phyloP scores from a whole-genome alignment of 805 yeast species.

The Suhomyces pyralidae region DNA sequence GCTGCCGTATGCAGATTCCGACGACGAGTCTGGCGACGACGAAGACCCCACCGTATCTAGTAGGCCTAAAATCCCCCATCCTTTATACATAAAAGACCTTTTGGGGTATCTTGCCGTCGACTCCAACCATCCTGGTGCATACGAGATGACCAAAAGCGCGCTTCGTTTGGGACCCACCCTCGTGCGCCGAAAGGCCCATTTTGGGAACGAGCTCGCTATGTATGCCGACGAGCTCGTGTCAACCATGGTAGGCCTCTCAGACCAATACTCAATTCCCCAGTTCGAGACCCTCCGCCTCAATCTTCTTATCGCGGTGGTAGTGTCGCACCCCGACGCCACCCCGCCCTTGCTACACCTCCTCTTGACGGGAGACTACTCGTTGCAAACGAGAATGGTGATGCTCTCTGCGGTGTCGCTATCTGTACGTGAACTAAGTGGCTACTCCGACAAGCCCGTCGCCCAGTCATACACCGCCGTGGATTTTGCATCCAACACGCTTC shows the following conservation, averaged over 20 bases:
- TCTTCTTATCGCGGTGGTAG: slow-evolving; percentile 62
- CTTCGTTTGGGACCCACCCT: slow-evolving; percentile 54
- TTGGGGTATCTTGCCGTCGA: slow-evolving; percentile 52
- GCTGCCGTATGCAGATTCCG: slow-evolving; percentile 11
- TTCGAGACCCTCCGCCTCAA: slow-evolving; percentile 69
- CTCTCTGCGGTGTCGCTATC: slow-evolving; percentile 67
- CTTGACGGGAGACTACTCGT: slow-evolving; percentile 70
- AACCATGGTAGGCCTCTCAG: slow-evolving; percentile 50
- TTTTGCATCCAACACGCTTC: slow-evolving; percentile 44
- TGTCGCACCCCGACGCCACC: slow-evolving; percentile 45
- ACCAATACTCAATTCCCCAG: slow-evolving; percentile 51
- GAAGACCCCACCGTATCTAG: slow-evolving; percentile 46
- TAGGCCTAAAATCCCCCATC: slow-evolving; percentile 39
- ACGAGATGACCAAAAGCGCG: slow-evolving; percentile 49
- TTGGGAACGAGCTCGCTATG: slow-evolving; percentile 58
- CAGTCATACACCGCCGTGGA: slow-evolving; percentile 26
- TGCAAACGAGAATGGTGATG: slow-evolving; percentile 72
- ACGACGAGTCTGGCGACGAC: slow-evolving; percentile 53
- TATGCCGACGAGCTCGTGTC: slow-evolving; percentile 55
- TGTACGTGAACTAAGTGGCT: slow-evolving; percentile 69
- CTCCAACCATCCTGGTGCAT: slow-evolving; percentile 44
- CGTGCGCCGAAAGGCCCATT: slow-evolving; percentile 59
- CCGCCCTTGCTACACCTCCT: slow-evolving; percentile 47
- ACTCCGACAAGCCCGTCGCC: slow-evolving; percentile 47
- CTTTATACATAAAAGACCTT: slow-evolving; percentile 73